phyloP scores from a whole-genome alignment of 768 basidiomycete genomes.

The Amanita fuliginea region DNA sequence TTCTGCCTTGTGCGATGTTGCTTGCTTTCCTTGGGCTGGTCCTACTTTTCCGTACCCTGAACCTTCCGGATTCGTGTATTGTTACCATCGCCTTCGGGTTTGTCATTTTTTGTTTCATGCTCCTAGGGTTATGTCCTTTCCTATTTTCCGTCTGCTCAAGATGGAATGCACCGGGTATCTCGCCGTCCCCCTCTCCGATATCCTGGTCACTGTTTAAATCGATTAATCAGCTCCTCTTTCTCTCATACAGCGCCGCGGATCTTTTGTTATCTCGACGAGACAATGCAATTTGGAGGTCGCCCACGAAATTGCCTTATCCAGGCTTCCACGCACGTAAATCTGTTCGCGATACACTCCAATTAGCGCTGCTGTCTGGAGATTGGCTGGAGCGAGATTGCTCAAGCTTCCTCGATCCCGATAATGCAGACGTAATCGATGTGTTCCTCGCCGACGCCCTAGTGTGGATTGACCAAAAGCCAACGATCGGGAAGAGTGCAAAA shows the following conservation, averaged over 20 bases:
- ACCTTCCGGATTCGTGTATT: background rate
- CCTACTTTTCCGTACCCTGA: background rate
- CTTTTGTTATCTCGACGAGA: background rate
- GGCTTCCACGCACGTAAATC: background rate
- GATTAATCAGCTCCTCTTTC: background rate
- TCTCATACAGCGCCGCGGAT: background rate
- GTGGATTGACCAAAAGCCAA: background rate
- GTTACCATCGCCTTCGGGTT: background rate
- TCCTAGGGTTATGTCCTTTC: background rate
- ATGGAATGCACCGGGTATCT: background rate
- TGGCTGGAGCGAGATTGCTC: constrained; percentile 1
- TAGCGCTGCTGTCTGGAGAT: background rate
- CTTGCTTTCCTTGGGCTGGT: background rate
- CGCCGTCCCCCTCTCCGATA: background rate
- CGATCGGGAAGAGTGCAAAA: background rate
- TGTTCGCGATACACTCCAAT: background rate
- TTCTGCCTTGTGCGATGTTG: background rate
- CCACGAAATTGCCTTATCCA: background rate
- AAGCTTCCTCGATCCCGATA: background rate
- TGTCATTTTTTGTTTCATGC: background rate
- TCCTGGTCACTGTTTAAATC: background rate
- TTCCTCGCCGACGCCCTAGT: background rate
- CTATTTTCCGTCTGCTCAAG: background rate
- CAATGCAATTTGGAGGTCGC: background rate
- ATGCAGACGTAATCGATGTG: background rate